Evolutionary conservation across 2,329 filamentous ascomycete species (phyloP).

Genomic region (Cladosporium sp.): DNA sequence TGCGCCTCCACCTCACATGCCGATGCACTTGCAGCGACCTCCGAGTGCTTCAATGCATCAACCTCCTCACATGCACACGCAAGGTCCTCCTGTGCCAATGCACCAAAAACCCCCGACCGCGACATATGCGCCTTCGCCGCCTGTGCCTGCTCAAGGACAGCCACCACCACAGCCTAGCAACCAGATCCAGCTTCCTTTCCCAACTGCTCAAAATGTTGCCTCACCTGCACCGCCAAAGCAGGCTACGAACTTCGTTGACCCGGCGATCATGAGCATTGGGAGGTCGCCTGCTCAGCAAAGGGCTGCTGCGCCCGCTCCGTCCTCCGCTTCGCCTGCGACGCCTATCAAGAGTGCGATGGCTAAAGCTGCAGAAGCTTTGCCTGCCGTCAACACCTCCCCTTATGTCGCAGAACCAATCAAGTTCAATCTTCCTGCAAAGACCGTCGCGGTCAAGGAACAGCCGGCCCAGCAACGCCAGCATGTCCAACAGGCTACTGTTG

Average conservation of each 20-base stretch:
- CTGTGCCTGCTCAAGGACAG: not conserved
- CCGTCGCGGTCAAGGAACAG: not conserved
- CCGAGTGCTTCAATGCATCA: not conserved
- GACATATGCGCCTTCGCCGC: conserved; percentile 19
- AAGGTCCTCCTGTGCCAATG: conserved; percentile 13
- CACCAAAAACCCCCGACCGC: conserved; percentile 13
- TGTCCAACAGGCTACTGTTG: not conserved
- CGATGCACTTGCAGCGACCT: conserved; percentile 16
- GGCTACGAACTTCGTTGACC: conserved; percentile 62
- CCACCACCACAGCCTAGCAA: not conserved
- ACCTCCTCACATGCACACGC: conserved; percentile 1
- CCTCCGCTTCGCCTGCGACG: conserved; percentile 35
- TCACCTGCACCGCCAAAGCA: conserved; percentile 30
- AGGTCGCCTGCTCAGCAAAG: conserved; percentile 29
- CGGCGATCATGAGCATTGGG: conserved; percentile 70
- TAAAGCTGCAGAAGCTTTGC: conserved; percentile 31
- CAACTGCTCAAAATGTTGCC: conserved; percentile 2
- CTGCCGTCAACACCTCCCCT: conserved; percentile 32
- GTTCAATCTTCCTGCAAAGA: conserved; percentile 11
- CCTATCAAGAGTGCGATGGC: conserved; percentile 36
- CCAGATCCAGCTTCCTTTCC: conserved; percentile 10
- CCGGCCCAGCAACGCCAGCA: not conserved
- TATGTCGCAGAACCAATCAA: conserved; percentile 30
- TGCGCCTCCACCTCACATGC: not conserved
- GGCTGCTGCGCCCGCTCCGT: conserved; percentile 16